These are phyloP conservation scores for Amanita brunnescens DNA, from an alignment of 768 basidiomycete genomes.

Conservation along the genomic window DNA sequence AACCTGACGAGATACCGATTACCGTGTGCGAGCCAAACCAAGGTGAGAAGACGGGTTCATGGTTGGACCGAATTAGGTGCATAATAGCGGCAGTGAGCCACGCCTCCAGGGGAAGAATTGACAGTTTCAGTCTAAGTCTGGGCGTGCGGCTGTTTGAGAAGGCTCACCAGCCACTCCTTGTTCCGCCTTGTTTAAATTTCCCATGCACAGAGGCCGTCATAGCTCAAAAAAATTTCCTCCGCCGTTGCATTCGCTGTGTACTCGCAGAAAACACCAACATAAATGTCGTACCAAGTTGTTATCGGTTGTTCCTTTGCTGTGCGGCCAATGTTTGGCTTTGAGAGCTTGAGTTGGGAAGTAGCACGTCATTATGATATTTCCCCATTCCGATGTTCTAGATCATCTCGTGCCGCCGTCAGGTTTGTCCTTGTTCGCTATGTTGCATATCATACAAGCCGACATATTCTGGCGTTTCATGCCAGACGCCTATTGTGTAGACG, in stretches of 20 bases:
- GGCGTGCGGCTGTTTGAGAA: neutral
- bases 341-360: no score
- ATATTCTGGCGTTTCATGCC: neutral
- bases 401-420: neutral
- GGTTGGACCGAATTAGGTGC: conserved; percentile 16
- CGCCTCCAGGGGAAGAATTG: conserved; percentile 27
- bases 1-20: neutral
- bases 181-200: no score
- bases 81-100: conserved; percentile 25
- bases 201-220: no score
- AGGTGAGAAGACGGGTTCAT: conserved; percentile 16
- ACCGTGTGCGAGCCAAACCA: neutral
- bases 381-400: no score
- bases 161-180: no score
- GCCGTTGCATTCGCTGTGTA: neutral
- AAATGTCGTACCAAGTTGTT: no score
- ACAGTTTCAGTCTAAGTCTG: conserved; percentile 22
- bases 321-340: no score
- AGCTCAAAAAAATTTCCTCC: no score
- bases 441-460: neutral
- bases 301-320: no score
- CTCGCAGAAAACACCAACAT: no score
- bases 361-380: no score
- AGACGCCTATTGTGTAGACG: neutral
- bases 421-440: neutral